phyloP scores from a whole-genome alignment of 2,329 filamentous ascomycete genomes.

The Beauveria rudraprayagi region DNA sequence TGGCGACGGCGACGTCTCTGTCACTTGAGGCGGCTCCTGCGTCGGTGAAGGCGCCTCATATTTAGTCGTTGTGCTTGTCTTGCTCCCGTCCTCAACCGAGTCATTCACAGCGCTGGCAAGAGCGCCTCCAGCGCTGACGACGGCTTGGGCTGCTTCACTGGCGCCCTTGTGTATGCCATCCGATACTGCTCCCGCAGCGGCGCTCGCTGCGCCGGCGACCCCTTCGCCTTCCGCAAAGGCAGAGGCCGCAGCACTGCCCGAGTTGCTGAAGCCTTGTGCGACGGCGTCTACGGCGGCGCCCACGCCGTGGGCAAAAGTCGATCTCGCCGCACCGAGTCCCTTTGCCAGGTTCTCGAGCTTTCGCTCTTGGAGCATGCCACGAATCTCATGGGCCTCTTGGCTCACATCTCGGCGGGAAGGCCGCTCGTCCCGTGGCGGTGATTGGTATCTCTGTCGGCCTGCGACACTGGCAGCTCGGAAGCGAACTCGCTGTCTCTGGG shows the following conservation, averaged over 20 bases:
- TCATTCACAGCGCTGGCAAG: neutral
- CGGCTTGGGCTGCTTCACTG: neutral
- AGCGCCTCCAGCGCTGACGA: neutral
- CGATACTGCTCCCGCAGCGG: neutral
- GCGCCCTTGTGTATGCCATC: neutral
- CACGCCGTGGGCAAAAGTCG: neutral
- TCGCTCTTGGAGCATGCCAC: neutral
- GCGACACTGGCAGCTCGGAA: conserved; percentile 6
- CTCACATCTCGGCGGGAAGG: neutral
- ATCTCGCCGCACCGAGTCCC: neutral
- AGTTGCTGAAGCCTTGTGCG: neutral
- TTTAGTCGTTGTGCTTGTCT: neutral
- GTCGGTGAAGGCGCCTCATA: neutral
- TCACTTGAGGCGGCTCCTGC: neutral
- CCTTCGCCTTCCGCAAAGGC: neutral
- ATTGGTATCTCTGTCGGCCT: neutral
- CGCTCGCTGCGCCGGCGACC: neutral
- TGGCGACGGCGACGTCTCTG: neutral
- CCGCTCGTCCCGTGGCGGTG: neutral
- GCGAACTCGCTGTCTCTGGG: neutral
- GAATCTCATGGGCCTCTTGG: conserved; percentile 3
- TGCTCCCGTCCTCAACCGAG: neutral
- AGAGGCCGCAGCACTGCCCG: neutral
- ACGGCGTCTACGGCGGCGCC: neutral
- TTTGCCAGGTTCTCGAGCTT: neutral